Conservation (phyloP, 495 filamentous ascomycete species). For the Aspergillus sparsus region DNA sequence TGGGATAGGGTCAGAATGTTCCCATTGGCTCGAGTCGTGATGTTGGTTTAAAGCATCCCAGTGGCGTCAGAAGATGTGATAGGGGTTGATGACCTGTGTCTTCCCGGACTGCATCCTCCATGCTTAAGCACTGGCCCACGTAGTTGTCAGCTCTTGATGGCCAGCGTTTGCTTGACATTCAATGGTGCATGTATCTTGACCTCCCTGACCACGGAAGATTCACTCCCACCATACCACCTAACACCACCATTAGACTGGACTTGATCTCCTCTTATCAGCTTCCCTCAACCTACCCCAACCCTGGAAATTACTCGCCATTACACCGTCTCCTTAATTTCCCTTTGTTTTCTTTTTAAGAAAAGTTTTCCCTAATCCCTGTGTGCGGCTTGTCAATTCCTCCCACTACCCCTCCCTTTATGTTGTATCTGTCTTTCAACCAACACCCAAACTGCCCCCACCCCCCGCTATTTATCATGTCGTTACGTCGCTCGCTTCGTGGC, state of each 20-base stretch:
- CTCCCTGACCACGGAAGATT: conserved; percentile 3
- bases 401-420: conserved; percentile 1
- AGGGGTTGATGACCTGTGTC: conserved; percentile 35
- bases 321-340: not conserved
- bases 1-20: conserved; percentile 23
- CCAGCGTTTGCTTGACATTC: conserved; percentile 8
- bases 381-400: conserved; percentile 3
- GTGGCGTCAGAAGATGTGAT: conserved; percentile 38
- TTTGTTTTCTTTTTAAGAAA: conserved; percentile 17
- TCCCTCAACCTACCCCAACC: conserved; percentile 6
- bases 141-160: conserved; percentile 21
- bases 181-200: conserved; percentile 2
- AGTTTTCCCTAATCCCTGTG: conserved; percentile 6
- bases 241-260: conserved; percentile 1
- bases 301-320: conserved; percentile 12
- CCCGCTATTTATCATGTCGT: conserved; percentile 41
- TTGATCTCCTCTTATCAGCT: not conserved
- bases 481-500: conserved; percentile 53
- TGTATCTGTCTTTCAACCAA: not conserved
- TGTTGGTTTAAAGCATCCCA: conserved; percentile 25
- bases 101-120: conserved; percentile 39
- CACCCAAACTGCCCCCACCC: conserved; percentile 6
- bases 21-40: conserved; percentile 27
- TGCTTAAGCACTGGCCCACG: conserved; percentile 24
- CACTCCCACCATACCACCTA: conserved; percentile 9